phyloP scores from a whole-genome alignment of 1,284 basidiomycete species.

The Leccinum ponderosum region DNA sequence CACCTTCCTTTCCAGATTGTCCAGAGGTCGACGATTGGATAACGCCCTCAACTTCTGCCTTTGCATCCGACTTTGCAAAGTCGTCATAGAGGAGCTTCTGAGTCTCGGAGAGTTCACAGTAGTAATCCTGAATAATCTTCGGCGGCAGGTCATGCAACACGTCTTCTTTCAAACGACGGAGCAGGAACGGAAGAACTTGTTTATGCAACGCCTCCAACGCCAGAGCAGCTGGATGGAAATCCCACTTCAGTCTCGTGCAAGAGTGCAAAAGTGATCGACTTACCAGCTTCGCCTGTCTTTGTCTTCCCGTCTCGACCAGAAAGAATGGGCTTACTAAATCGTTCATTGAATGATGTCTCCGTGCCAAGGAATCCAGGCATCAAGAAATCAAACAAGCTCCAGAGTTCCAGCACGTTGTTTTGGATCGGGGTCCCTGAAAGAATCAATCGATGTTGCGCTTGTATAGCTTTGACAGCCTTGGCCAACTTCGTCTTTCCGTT shows the following conservation, averaged over 20 bases:
- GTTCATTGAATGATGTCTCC: conserved; percentile 93
- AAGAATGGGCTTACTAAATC: conserved; percentile 95
- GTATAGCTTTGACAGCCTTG: conserved; percentile 91
- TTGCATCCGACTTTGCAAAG: conserved; percentile 82
- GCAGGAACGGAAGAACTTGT: conserved; percentile 97
- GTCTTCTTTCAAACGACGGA: conserved; percentile 97
- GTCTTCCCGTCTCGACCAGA: conserved; percentile 95
- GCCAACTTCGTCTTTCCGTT: conserved; percentile 98
- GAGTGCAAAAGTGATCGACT: conserved; percentile 29
- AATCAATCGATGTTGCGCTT: conserved; percentile 91
- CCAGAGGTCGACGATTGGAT: conserved; percentile 48
- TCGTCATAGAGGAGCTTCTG: conserved; percentile 95
- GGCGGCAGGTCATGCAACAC: conserved; percentile 96
- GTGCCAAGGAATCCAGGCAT: conserved; percentile 99
- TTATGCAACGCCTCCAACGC: conserved; percentile 97
- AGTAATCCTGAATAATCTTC: conserved; percentile 99
- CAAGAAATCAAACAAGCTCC: conserved; percentile 98
- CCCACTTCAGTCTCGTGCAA: conserved; percentile 5
- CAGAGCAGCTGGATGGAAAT: conserved; percentile 63
- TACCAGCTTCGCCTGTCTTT: conserved; percentile 92
- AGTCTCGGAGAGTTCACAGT: conserved; percentile 94
- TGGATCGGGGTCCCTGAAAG: conserved; percentile 98
- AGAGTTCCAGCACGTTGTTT: conserved; percentile 98
- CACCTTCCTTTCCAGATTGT: conserved; percentile 42
- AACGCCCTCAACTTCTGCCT: conserved; percentile 62